Evolutionary conservation across 2,329 filamentous ascomycete species (phyloP), one percentile per base, ranked within the genome.

Genomic region (Ophiostoma quercus): DNA sequence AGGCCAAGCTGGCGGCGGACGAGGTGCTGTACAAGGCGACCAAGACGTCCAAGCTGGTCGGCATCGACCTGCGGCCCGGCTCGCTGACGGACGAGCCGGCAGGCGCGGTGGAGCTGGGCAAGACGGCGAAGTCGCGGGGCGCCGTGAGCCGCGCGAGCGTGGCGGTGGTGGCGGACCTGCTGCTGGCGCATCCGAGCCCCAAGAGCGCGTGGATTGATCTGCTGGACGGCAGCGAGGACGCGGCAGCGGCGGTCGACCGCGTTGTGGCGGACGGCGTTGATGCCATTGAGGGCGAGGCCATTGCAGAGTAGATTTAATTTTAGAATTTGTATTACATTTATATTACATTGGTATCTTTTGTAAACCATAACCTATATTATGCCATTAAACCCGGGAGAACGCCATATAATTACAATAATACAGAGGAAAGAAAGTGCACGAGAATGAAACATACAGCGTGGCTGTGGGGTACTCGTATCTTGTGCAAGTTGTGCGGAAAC

Each of bases 1-100:
- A 84, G 75, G 87, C 87, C 72, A 89, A 89, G 77, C 75, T 88
- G 19, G 84, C 81, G 6, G 85, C 87, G 8, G 87, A 89, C 75
- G 84, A 87, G 77, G 81, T 79, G 1, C 79, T 88, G 4, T 85
- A 86, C 75, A 79, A 81, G 65, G 80, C 81, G 12, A 80, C 80
- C 43, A 80, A 80, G 74, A 57, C 78, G 60, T 47, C 73, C 0
- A 78, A n/a, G 9, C 34, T 88, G 41, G 79, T 81, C 1, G 84
- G 80, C 70, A 83, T 88, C 74, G 78, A 80, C 75, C 79, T 89
- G 67, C 82, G 87, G 0, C 86, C 87, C 0, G 85, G 82, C 1
- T 73, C 73, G 0, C 77, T 88, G 74, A 83, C 80, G 5, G 78
- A 83, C 60, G 67, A 84, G 41, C 79, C 82, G 1, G 86, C 79